phyloP scores from a whole-genome alignment of 306 rosid species.

The Dalbergia cultrata region DNA sequence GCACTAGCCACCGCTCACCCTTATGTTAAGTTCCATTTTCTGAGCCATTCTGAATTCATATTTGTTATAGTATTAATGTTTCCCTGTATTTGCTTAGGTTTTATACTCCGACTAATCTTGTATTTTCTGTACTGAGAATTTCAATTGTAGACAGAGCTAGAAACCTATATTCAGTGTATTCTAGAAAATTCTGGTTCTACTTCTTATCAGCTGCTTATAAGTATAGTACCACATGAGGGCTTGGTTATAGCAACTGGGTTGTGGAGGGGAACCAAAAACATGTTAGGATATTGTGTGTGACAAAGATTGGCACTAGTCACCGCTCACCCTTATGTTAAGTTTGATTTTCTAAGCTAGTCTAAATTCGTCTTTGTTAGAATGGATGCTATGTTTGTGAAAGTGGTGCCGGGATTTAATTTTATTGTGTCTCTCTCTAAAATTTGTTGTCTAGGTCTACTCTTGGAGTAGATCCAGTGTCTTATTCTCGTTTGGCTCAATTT shows the following conservation, averaged over 20 bases:
- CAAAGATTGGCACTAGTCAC: neutral
- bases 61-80: neutral
- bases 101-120: no score
- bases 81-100: no score
- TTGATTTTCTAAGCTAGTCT: neutral
- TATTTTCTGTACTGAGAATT: no score
- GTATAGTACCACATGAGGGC: neutral
- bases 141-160: no score
- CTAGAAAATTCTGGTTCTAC: no score
- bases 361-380: neutral
- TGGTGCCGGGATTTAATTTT: neutral
- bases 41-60: neutral
- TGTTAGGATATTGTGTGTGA: neutral
- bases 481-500: neutral
- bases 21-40: neutral
- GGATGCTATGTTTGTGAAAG: neutral
- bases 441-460: neutral
- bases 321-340: neutral
- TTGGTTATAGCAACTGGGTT: neutral
- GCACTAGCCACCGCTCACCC: neutral
- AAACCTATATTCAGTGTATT: no score
- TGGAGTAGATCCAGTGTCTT: neutral
- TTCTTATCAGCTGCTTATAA: neutral
- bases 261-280: neutral
- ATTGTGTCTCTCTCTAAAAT: neutral